phyloP scores from a whole-genome alignment of 441 rosid species.

The Populus hybrid region DNA sequence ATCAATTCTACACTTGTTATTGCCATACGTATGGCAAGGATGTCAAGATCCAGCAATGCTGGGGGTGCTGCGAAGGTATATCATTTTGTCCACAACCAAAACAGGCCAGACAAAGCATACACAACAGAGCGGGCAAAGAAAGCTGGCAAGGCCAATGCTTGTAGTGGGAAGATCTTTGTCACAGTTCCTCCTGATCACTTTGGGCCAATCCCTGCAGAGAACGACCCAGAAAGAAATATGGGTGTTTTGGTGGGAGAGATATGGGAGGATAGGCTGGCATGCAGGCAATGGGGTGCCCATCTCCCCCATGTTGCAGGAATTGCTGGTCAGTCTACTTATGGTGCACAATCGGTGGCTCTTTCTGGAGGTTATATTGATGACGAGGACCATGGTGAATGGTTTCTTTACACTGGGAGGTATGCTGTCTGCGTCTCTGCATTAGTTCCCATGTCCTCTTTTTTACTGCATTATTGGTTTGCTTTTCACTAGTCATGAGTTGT shows the following conservation, averaged over 20 bases:
- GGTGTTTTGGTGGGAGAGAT: slow-evolving; percentile 80
- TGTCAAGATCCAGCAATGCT: slow-evolving; percentile 27
- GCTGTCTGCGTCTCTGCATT: not conserved
- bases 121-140: slow-evolving; percentile 72
- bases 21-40: slow-evolving; percentile 67
- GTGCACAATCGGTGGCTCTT: slow-evolving; percentile 83
- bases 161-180: slow-evolving; percentile 71
- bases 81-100: slow-evolving; percentile 59
- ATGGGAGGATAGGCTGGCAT: slow-evolving; percentile 69
- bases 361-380: slow-evolving; percentile 85
- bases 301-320: slow-evolving; percentile 76
- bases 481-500: not conserved
- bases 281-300: slow-evolving; percentile 86
- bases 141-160: slow-evolving; percentile 79
- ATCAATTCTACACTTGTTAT: slow-evolving; percentile 23
- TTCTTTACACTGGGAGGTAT: slow-evolving; percentile 89
- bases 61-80: slow-evolving; percentile 27
- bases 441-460: not conserved
- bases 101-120: slow-evolving; percentile 71
- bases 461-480: not conserved
- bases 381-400: slow-evolving; percentile 96
- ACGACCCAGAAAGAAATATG: slow-evolving; percentile 67
- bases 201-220: slow-evolving; percentile 74
- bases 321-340: slow-evolving; percentile 66
- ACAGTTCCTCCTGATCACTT: slow-evolving; percentile 72